Percentiles rank a stretch among this genome's conserved stretches.
Conservation (phyloP, 2,329 filamentous ascomycete genomes). For the Phyllosticta citribraziliensis region DNA sequence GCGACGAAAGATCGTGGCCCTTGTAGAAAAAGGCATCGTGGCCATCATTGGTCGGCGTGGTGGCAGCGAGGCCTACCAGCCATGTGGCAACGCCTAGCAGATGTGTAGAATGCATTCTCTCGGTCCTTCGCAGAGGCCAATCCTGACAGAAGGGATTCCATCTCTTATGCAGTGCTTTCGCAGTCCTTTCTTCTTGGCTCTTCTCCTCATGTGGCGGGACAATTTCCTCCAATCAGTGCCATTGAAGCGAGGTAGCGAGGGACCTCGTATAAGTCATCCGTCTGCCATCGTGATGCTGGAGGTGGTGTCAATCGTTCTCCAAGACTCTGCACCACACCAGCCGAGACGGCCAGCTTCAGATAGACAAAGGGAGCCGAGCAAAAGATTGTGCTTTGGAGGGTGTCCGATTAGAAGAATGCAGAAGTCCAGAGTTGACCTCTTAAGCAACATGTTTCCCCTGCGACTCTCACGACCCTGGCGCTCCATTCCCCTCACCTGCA, state of each 20-base stretch:
- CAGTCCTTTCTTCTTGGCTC: not conserved
- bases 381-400: not conserved
- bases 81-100: not conserved
- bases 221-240: not conserved
- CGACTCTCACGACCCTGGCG: not conserved
- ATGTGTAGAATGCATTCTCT: not conserved
- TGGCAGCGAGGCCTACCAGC: not conserved
- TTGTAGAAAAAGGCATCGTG: conserved; percentile 8
- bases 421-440: not conserved
- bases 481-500: not conserved
- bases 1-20: conserved; percentile 5
- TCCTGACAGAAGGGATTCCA: not conserved
- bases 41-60: not conserved
- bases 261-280: not conserved
- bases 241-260: not conserved
- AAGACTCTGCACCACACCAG: not conserved
- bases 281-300: not conserved
- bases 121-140: not conserved
- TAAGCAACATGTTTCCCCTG: not conserved
- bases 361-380: not conserved
- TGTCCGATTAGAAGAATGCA: not conserved
- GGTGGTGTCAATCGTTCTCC: not conserved
- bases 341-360: not conserved
- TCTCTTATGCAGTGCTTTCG: not conserved
- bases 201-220: not conserved